A percentile compares a stretch with the other conserved stretches of the same genome.
These are phyloP conservation scores for Neurospora pannonica DNA, from an alignment of 495 filamentous ascomycete species.

Conservation along the genomic window DNA sequence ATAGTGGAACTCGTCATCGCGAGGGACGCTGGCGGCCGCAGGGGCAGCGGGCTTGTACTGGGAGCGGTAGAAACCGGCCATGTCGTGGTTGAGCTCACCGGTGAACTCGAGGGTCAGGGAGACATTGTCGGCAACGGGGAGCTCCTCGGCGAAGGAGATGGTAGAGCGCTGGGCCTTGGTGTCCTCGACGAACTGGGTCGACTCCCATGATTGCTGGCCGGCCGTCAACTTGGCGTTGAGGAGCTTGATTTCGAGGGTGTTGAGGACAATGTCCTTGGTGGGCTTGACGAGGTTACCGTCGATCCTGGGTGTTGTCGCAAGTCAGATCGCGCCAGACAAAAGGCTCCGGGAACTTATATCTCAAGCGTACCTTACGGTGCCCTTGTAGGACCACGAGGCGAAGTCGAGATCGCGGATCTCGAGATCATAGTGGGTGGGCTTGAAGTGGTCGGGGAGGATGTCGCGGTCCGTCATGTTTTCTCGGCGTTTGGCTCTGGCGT, in stretches of 20 bases:
- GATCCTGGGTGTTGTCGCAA: conserved; percentile 25
- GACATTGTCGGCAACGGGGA: conserved; percentile 52
- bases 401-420: conserved; percentile 72
- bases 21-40: conserved; percentile 61
- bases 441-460: conserved; percentile 52
- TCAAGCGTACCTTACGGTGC: conserved; percentile 51
- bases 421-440: conserved; percentile 78
- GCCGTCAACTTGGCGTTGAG: conserved; percentile 39
- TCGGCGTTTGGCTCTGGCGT: conserved; percentile 3
- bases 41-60: conserved; percentile 77
- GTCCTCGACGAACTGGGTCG: conserved; percentile 65
- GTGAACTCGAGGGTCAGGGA: conserved; percentile 66
- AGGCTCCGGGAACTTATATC: background rate
- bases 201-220: conserved; percentile 42
- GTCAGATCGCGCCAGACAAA: background rate
- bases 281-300: conserved; percentile 49
- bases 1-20: conserved; percentile 70
- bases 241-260: conserved; percentile 57
- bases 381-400: conserved; percentile 72
- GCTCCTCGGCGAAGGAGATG: conserved; percentile 57
- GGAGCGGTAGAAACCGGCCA: conserved; percentile 94
- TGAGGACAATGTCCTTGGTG: conserved; percentile 65
- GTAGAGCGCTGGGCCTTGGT: conserved; percentile 68
- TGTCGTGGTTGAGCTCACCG: conserved; percentile 83
- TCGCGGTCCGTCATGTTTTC: conserved; percentile 43